A percentile compares a stretch with the other conserved stretches of the same genome.
Evolutionary conservation across 768 basidiomycete species (phyloP).

Genomic region (Saitozyma podzolica): DNA sequence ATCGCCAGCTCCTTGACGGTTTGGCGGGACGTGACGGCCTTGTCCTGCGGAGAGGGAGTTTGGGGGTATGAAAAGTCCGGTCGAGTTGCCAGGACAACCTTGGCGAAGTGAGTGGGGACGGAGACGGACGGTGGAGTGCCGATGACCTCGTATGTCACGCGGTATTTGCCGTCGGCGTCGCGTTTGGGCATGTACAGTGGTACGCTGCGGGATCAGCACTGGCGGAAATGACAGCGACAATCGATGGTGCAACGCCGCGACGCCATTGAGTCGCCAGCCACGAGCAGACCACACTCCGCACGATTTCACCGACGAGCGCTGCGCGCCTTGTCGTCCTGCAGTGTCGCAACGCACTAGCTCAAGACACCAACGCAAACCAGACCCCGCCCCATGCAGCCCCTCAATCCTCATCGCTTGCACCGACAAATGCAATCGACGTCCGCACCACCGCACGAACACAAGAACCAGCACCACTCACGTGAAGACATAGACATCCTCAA

Average conservation of each 20-base stretch:
- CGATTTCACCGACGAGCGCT: too few relatives aligned
- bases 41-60: constrained; percentile 56
- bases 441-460: not conserved
- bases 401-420: too few relatives aligned
- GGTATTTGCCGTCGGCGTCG: constrained; percentile 88
- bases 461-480: constrained; percentile 56
- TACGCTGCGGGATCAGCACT: constrained; percentile 53
- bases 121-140: constrained; percentile 84
- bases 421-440: too few relatives aligned
- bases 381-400: too few relatives aligned
- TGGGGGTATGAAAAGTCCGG: constrained; percentile 65
- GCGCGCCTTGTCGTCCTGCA: too few relatives aligned
- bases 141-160: constrained; percentile 94
- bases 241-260: too few relatives aligned
- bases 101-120: constrained; percentile 98
- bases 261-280: too few relatives aligned
- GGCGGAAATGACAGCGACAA: not conserved
- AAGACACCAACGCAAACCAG: too few relatives aligned
- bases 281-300: too few relatives aligned
- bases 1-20: constrained; percentile 73
- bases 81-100: constrained; percentile 79
- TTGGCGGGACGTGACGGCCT: constrained; percentile 22
- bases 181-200: constrained; percentile 90
- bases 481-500: constrained; percentile 94
- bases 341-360: too few relatives aligned